phyloP scores from a whole-genome alignment of 208 protist genomes.

The Trypanosoma mega region DNA sequence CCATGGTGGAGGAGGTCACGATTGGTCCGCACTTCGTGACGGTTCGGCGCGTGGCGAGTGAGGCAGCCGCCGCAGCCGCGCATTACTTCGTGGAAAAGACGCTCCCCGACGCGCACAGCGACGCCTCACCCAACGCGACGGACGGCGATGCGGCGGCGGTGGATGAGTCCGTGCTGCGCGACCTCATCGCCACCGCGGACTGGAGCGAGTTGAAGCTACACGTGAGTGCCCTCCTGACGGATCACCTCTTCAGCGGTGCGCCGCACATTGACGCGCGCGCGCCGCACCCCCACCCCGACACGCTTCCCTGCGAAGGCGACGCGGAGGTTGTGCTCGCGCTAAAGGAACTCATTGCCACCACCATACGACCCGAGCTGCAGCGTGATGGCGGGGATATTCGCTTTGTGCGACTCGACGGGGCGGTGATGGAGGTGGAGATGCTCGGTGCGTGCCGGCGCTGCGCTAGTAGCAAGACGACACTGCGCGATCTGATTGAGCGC shows the following conservation, averaged over 20 bases:
- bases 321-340: slow-evolving; percentile 87
- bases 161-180: slow-evolving; percentile 52
- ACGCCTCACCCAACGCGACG: background rate
- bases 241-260: slow-evolving; percentile 77
- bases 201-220: slow-evolving; percentile 84
- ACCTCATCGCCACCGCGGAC: slow-evolving; percentile 57
- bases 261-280: slow-evolving; percentile 71
- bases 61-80: slow-evolving; percentile 56
- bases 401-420: slow-evolving; percentile 66
- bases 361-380: slow-evolving; percentile 88
- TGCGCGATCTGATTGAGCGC: slow-evolving; percentile 90
- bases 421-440: slow-evolving; percentile 82
- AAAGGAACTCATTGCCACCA: slow-evolving; percentile 88
- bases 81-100: slow-evolving; percentile 56
- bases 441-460: slow-evolving; percentile 90
- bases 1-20: slow-evolving; percentile 90
- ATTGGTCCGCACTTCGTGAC: slow-evolving; percentile 77
- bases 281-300: slow-evolving; percentile 86
- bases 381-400: slow-evolving; percentile 91
- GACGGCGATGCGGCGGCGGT: slow-evolving; percentile 33
- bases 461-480: slow-evolving; percentile 80
- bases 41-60: slow-evolving; percentile 65
- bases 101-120: slow-evolving; percentile 28
- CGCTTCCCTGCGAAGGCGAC: slow-evolving; percentile 73
- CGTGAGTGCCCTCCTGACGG: slow-evolving; percentile 80